phyloP scores from a whole-genome alignment of 768 basidiomycete species.

The Nidula microcarpa region DNA sequence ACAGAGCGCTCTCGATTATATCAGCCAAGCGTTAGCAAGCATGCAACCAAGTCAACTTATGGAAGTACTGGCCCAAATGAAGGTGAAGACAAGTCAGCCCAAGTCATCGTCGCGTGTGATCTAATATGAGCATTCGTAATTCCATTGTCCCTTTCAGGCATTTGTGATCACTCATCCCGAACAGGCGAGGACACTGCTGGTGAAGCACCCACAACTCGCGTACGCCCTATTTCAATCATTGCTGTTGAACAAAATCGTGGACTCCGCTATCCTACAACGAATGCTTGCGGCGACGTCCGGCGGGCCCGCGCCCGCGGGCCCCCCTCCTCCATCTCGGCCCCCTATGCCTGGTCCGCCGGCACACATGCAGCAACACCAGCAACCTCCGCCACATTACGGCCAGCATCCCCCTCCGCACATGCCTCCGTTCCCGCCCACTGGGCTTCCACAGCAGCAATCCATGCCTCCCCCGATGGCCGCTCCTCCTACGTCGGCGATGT shows the following conservation, averaged over 20 bases:
- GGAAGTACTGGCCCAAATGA: conserved; percentile 97
- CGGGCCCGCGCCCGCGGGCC: conserved; percentile 10
- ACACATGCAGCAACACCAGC: conserved; percentile 54
- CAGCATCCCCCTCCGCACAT: conserved; percentile 48
- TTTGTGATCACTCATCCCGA: conserved; percentile 91
- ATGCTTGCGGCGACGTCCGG: conserved; percentile 40
- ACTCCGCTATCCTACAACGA: conserved; percentile 79
- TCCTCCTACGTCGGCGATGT: conserved; percentile 28
- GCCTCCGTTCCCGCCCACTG: conserved; percentile 26
- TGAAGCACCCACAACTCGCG: conserved; percentile 86
- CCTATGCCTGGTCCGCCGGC: conserved; percentile 19
- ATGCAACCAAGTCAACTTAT: conserved; percentile 83
- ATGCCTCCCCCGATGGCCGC: conserved; percentile 24
- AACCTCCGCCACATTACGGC: conserved; percentile 40
- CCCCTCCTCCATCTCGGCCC: conserved; percentile 17
- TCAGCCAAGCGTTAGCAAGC: conserved; percentile 80
- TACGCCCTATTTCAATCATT: conserved; percentile 97
- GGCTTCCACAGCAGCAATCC: conserved; percentile 25
- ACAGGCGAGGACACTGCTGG: conserved; percentile 76
- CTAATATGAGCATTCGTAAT: not conserved
- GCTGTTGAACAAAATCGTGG: conserved; percentile 90
- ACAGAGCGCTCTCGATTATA: conserved; percentile 70
- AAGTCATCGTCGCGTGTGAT: no score
- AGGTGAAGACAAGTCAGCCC: conserved; percentile 51
- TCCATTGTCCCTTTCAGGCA: conserved; percentile 48